Base-by-base conservation (phyloP, 1,284 basidiomycete genomes). In the Abortiporus biennis region DNA sequence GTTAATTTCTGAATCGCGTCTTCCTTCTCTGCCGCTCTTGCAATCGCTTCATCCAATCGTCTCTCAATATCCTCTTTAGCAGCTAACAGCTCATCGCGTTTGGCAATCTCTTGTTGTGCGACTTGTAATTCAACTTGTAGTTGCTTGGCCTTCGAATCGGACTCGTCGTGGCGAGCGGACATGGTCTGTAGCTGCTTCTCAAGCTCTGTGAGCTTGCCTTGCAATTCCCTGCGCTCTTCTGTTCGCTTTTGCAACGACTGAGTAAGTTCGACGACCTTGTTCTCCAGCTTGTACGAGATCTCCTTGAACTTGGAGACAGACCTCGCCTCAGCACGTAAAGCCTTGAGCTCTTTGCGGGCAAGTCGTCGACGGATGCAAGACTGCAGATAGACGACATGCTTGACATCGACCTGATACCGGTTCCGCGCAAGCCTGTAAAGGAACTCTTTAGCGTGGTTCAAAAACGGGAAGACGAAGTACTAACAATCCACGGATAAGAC, bases 281-380 rank as follows among this genome's bases (percentile, higher is more conserved):
- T 99, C 71, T 99, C 96, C 47, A 99, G 76, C 54, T 82, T 84
- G 63, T 98, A 99, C 0, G 96, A 98, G 51, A 97, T 97, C 68
- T 99, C 96, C 68, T 99, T 97, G 78, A 96, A 96, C 63, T 96
- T 97, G 52, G 88, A 88, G 23, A 95, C 95, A 1, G 95, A 98
- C 42, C 93, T 91, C 19, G 96, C 96, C 64, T 99, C 96, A 20
- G 84, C 78, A 56, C 80, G 85, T 48, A 98, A 79, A 4, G 70
- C 72, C 52, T 85, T 85, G 44, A 99, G 79, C 60, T 97, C 84
- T 52, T 84, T 86, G 48, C 85, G 80, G 22, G 96, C 96, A 38
- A 90, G 68, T 33, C 91, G 83, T 22, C 95, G 88, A 40, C 96
- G 89, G 47, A 95, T 73, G 57, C 92, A 94, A 16, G 91, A 94